Conservation (phyloP, 768 basidiomycete genomes). For the Lentinula edodes region DNA sequence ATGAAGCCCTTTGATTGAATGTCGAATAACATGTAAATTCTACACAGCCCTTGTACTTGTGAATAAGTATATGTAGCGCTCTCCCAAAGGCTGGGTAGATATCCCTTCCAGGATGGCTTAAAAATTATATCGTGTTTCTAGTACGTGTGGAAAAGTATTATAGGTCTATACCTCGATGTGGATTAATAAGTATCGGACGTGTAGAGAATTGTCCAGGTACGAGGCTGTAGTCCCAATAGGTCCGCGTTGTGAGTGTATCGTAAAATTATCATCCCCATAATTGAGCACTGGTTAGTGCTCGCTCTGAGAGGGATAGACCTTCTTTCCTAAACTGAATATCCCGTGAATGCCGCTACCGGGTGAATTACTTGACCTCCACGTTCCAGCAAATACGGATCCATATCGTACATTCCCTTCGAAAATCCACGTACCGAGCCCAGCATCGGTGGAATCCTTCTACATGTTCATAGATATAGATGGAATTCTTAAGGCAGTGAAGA, state of each 20-base stretch:
- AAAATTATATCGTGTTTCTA: no score
- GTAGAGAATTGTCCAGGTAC: no score
- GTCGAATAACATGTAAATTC: background rate
- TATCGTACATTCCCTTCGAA: constrained; percentile 53
- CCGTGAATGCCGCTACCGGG: constrained; percentile 36
- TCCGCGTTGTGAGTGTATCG: no score
- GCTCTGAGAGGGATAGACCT: constrained; percentile 4
- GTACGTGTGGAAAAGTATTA: no score
- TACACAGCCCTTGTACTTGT: background rate
- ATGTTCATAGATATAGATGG: constrained; percentile 5
- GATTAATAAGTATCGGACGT: no score
- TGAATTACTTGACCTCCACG: constrained; percentile 38
- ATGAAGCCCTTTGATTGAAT: constrained; percentile 36
- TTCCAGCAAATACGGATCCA: constrained; percentile 45
- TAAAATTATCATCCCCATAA: no score
- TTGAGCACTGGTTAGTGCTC: background rate
- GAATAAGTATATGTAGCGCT: no score
- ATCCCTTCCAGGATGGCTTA: no score
- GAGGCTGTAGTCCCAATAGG: no score
- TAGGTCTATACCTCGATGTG: no score
- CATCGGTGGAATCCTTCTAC: constrained; percentile 38
- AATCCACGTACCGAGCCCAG: constrained; percentile 43
- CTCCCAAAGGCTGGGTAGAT: no score
- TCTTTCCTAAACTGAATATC: constrained; percentile 54
- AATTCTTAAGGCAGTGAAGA: constrained; percentile 6